Evolutionary conservation across 805 yeast species (phyloP).

Genomic region (Starmerella gropengiesseri): DNA sequence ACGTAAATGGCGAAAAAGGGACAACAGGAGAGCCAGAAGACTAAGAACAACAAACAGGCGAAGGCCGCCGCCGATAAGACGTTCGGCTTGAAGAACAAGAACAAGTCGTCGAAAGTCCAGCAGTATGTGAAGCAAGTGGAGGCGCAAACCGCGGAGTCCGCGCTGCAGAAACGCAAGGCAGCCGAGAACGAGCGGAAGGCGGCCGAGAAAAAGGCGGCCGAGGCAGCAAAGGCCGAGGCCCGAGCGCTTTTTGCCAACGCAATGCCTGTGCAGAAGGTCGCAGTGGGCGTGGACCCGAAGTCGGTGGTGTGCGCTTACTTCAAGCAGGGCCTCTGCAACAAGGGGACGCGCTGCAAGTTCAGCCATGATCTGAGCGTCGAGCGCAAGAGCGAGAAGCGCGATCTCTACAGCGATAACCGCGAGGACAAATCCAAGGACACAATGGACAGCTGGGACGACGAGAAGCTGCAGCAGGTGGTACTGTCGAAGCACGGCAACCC

Average conservation of each 20-base stretch:
- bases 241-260: constrained; percentile 59
- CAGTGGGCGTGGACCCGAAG: constrained; percentile 96
- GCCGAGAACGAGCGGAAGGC: constrained; percentile 59
- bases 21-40: constrained; percentile 43
- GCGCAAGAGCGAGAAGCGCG: constrained; percentile 80
- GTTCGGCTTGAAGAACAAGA: constrained; percentile 90
- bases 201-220: constrained; percentile 83
- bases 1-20: constrained; percentile 60
- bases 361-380: constrained; percentile 80
- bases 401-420: constrained; percentile 84
- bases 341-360: constrained; percentile 65
- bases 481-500: constrained; percentile 89
- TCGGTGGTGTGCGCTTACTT: constrained; percentile 81
- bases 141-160: constrained; percentile 45
- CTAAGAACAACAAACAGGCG: constrained; percentile 43
- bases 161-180: constrained; percentile 54
- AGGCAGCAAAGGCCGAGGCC: constrained; percentile 79
- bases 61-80: constrained; percentile 73
- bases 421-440: constrained; percentile 61
- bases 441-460: constrained; percentile 97
- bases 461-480: constrained; percentile 76
- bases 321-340: constrained; percentile 73
- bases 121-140: constrained; percentile 57
- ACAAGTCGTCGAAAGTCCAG: constrained; percentile 86
- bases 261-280: constrained; percentile 69